Evolutionary conservation across 345 rosid species (phyloP), one percentile per base, ranked within the genome.

Genomic region (Psidium guajava): DNA sequence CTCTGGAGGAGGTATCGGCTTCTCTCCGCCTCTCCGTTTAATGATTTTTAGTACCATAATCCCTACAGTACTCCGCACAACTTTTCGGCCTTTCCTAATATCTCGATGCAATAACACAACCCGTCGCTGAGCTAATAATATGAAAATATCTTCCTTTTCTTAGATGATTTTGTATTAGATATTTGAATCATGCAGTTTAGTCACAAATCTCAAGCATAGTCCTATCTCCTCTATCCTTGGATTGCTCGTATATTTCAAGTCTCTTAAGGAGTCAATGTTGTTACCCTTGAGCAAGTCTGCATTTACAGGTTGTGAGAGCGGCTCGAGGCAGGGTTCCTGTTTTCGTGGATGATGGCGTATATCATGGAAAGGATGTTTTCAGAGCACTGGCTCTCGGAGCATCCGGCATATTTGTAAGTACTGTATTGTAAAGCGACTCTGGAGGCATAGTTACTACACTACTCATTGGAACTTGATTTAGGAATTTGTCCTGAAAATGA

Each of bases 301-400:
- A 94, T 96, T 93, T 92, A 51, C 86, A 96, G 99, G 97, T 96
- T 50, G 99, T 95, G 44, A 95, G 95, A 89, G 98, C 98, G 82
- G 94, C 91, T 69, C 92, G 93, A 88, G 98, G 98, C 85, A 95
- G 92, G 51, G 86, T 94, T 86, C 98, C 96, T 40, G 96, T 96
- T n/a, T 95, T 96, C 56, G 94, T 95, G 9, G 97, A 96, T 58
- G 98, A 98, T 18, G 99, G 99, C n/a, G 93, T 96, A 84, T 93
- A 98, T 8, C 99, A 98, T 57, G 99, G 99, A 90, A 96, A 98
- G 1, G 99, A 96, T 90, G 97, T 96, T 61, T 96, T 96, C 90
- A 96, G 96, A 87, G 98, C 99, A 25, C 89, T 97, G 88, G 99
- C 99, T 84, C 90, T 97, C 3, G 99, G 99, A 61, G 98, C 99